Evolutionary conservation across 495 filamentous ascomycete species (phyloP).

Genomic region (Talaromyces nanjingensis): DNA sequence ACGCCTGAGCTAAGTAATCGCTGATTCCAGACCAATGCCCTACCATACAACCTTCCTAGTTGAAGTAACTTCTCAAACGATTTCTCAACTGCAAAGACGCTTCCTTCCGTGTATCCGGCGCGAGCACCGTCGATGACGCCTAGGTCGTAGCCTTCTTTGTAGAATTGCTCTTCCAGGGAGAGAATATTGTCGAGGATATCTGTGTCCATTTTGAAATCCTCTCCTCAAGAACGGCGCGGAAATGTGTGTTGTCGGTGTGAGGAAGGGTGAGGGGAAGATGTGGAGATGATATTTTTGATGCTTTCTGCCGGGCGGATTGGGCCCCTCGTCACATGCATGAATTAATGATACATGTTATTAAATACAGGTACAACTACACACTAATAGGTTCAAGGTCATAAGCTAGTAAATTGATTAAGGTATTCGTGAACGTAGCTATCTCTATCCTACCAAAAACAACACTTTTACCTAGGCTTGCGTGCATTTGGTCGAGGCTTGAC

Average conservation of each 20-base stretch:
- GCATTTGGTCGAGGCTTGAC: constrained; percentile 69
- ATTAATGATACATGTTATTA: not conserved
- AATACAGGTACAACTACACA: not conserved
- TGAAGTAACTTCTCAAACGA: constrained; percentile 86
- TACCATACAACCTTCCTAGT: constrained; percentile 75
- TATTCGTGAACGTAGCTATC: not conserved
- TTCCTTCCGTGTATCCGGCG: constrained; percentile 80
- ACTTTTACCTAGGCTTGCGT: constrained; percentile 46
- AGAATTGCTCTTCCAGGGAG: constrained; percentile 75
- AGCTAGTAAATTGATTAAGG: not conserved
- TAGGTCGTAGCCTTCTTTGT: constrained; percentile 72
- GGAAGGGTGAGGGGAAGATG: not conserved
- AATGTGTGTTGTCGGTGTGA: not conserved
- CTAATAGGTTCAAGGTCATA: not conserved
- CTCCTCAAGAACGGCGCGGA: not conserved
- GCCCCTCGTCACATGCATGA: not conserved
- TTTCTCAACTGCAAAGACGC: constrained; percentile 82
- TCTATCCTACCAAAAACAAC: not conserved
- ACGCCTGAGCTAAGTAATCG: constrained; percentile 29
- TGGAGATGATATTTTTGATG: not conserved
- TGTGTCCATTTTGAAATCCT: constrained; percentile 23
- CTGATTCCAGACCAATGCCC: constrained; percentile 71
- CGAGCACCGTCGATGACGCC: constrained; percentile 70
- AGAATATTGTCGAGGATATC: constrained; percentile 68
- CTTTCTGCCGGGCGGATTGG: constrained; percentile 6